These are phyloP conservation scores for Polyplosphaeria fusca DNA, from an alignment of 495 filamentous ascomycete species.

Conservation along the genomic window DNA sequence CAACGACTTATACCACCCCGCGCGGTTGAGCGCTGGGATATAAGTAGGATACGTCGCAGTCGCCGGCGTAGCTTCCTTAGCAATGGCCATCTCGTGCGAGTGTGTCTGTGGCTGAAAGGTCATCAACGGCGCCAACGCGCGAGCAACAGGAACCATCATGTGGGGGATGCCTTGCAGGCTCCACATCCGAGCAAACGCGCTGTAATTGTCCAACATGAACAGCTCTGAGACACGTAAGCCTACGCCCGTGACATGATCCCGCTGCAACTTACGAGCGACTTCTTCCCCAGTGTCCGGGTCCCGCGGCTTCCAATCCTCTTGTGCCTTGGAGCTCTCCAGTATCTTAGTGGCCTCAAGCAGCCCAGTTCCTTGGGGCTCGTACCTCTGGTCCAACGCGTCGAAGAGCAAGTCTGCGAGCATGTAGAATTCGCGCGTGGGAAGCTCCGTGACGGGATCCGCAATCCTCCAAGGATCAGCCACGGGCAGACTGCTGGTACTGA, in stretches of 20 bases:
- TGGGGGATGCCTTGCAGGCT: conserved; percentile 28
- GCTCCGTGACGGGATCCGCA: conserved; percentile 25
- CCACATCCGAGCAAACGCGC: conserved; percentile 22
- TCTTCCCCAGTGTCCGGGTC: conserved; percentile 9
- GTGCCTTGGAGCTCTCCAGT: conserved; percentile 26
- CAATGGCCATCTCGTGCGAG: conserved; percentile 6
- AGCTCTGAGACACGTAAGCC: conserved; percentile 20
- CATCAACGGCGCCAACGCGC: conserved; percentile 17
- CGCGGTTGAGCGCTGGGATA: conserved; percentile 30
- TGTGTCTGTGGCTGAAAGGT: conserved; percentile 16
- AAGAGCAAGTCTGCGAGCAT: conserved; percentile 28
- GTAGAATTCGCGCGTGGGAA: conserved; percentile 31
- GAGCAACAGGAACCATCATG: conserved; percentile 21
- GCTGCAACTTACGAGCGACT: conserved; percentile 23
- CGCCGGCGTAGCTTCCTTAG: background rate
- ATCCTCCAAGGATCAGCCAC: conserved; percentile 28
- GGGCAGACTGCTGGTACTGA: conserved; percentile 23
- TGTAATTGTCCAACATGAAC: conserved; percentile 22
- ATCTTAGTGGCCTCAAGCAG: conserved; percentile 28
- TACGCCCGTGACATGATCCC: background rate
- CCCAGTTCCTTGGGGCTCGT: conserved; percentile 28
- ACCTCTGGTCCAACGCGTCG: conserved; percentile 26
- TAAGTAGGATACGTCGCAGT: conserved; percentile 13
- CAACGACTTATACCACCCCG: conserved; percentile 32
- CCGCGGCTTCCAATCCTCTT: too few relatives aligned